Base-by-base conservation (phyloP, 352 stramenopile species). In the Phytophthora quininea region DNA sequence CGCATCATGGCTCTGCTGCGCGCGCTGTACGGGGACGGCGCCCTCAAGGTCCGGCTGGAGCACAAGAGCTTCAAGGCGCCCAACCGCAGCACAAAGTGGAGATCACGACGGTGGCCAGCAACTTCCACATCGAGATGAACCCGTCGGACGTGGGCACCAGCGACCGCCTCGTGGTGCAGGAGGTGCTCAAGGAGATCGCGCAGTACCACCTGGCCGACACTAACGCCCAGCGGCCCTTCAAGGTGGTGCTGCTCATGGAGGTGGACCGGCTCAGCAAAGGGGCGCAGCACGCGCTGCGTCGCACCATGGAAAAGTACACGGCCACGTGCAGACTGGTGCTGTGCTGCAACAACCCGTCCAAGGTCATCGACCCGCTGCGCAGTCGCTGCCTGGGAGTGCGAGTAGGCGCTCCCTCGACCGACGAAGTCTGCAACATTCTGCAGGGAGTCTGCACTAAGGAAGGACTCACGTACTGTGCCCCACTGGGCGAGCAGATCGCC, bases 181-280 rank as follows among this genome's bases (percentile, higher is more conserved):
- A 99, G 72, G 95, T 99, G 54, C 98, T 99, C 67, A 99, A 99
- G 79, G 97, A 99, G 83, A 99, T 99, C 67, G 98, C 98, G 9
- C 88, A 98, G 73, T 96, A 93, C 71, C 84, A 93, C 29, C 58
- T 93, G 38, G 75, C 92, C 0, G 88, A 96, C 62, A 69, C 80
- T n/a, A 90, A 92, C 49, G 84, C 88, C 8, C 82, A 80, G 33
- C 83, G 84, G 46, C 72, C 78, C 6, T 96, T 95, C 64, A 95
- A 95, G 66, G 95, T 99, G 42, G 96, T 99, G 37, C 77, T 99
- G 35, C 80, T 99, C 30, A 97, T 97, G 63, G 97, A 99, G 65
- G 98, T 99, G 29, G 98, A 99, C 73, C 87, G 91, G n/a, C 80
- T 99, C 32, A 98, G 95, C 33, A 97, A 97, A 66, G 96, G 98